Base-by-base conservation (phyloP, 2,329 filamentous ascomycete genomes). In the Mycosphaerella sp. region DNA sequence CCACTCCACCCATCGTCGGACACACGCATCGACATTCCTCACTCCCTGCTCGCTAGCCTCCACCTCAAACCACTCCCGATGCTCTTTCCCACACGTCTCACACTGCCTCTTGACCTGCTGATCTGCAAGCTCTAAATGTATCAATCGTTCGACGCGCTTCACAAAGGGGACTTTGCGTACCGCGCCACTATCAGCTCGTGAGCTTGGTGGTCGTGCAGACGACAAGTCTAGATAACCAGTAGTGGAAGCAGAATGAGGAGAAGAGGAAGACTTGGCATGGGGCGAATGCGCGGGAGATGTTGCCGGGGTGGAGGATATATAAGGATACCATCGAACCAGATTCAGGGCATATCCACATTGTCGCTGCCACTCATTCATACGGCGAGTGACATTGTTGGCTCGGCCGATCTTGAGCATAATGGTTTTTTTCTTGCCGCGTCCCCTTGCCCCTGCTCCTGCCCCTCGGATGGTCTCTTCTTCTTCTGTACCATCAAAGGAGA, bases 21-120 rank as follows among this genome's bases (percentile, higher is more conserved):
- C 84, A 55, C 90, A 82, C 60, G 87, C 83, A 71, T 88, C 84
- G 8, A 88, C 80, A 26, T 67, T 78, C 56, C 78, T 81, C 2
- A 97, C 78, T 0, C 85, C 87, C 29, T 84, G 78, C 59, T 84
- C 80, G 21, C 76, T 84, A 0, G 88, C 87, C 58, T 88, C 83
- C 1, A 96, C 84, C 72, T 95, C 87, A 69, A 98, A 98, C 92
- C 92, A 98, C 73, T 98, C 93, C 49, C 85, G 78, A 70, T 98
- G 93, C 64, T 89, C 85, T 66, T 84, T 84, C 1, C 90, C 90
- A 67, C 93, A 98, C 1, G 83, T 80, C 4, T 77, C 76, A 65
- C 93, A 98, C 49, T 80, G 80, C 14, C 69, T 83, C 72, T 78
- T 83, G 55, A 73, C 83, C 70, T 70, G 73, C 62, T 77, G 72